A percentile compares a stretch with the other conserved stretches of the same genome.
Conservation (phyloP, 768 basidiomycete genomes). For the Candolleomyces eurysporus region DNA sequence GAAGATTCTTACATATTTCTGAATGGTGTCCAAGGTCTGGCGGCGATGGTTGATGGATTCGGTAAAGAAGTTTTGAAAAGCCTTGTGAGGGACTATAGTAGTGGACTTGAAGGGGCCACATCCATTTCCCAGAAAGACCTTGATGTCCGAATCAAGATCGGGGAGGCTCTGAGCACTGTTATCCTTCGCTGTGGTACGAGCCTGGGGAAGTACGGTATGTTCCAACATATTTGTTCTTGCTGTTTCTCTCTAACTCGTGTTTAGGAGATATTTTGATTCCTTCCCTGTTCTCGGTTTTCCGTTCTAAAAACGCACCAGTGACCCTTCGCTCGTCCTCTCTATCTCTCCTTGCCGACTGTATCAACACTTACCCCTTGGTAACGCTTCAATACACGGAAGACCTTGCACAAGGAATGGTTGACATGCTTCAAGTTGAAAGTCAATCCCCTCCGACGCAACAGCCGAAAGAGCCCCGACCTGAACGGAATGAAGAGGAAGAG, state of each 20-base stretch:
- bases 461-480: not conserved
- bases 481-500: not conserved
- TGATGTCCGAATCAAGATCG: conserved; percentile 72
- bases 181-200: conserved; percentile 71
- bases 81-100: conserved; percentile 66
- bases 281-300: conserved; percentile 61
- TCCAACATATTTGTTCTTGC: not conserved
- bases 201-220: conserved; percentile 65
- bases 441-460: conserved; percentile 20
- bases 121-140: conserved; percentile 56
- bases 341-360: conserved; percentile 71
- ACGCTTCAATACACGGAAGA: conserved; percentile 62
- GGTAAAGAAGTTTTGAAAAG: conserved; percentile 69
- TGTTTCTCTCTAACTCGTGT: conserved; percentile 2
- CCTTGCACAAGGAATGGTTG: conserved; percentile 66
- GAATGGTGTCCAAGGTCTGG: conserved; percentile 87
- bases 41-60: conserved; percentile 77
- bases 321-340: conserved; percentile 61
- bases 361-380: conserved; percentile 60
- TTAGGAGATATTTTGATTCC: conserved; percentile 74
- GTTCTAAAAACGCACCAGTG: conserved; percentile 61
- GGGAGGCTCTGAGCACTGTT: conserved; percentile 81
- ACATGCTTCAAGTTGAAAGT: conserved; percentile 70
- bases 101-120: conserved; percentile 50
- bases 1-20: conserved; percentile 96